Percentiles rank a stretch among this genome's conserved stretches.
Evolutionary conservation across 805 yeast species (phyloP).

Genomic region (Candida nanaspora): DNA sequence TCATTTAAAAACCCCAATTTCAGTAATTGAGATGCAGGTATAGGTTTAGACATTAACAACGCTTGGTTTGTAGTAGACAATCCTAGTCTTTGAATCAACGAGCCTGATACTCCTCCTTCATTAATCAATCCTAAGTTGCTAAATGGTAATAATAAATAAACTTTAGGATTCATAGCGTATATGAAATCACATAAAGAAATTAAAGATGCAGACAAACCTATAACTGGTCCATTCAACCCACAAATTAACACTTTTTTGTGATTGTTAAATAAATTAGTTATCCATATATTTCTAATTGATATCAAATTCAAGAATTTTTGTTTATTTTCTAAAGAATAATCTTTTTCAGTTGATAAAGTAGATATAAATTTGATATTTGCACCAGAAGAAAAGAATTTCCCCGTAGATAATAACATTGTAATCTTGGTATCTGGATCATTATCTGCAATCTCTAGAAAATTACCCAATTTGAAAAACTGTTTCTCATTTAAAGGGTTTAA

Average conservation of each 20-base stretch:
- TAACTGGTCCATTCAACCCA: slow-evolving; percentile 82
- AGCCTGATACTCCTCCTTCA: slow-evolving; percentile 71
- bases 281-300: slow-evolving; percentile 56
- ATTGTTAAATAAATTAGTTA: slow-evolving; percentile 60
- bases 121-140: slow-evolving; percentile 75
- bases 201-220: slow-evolving; percentile 71
- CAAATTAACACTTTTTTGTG: slow-evolving; percentile 66
- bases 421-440: slow-evolving; percentile 50
- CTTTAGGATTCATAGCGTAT: slow-evolving; percentile 53
- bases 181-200: slow-evolving; percentile 72
- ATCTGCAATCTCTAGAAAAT: slow-evolving; percentile 55
- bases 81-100: slow-evolving; percentile 66
- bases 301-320: slow-evolving; percentile 24
- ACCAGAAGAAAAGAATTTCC: slow-evolving; percentile 78
- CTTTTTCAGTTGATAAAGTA: slow-evolving; percentile 9
- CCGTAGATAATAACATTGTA: slow-evolving; percentile 65
- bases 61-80: slow-evolving; percentile 68
- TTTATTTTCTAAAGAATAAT: slow-evolving; percentile 3
- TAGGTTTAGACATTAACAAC: slow-evolving; percentile 59
- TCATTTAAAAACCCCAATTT: slow-evolving; percentile 57
- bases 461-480: slow-evolving; percentile 57
- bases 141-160: slow-evolving; percentile 66
- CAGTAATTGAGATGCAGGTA: slow-evolving; percentile 49
- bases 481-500: slow-evolving; percentile 62
- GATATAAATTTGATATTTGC: slow-evolving; percentile 53